Evolutionary conservation across 352 stramenopile genomes (phyloP).

Genomic region (Pythium angustatum): DNA sequence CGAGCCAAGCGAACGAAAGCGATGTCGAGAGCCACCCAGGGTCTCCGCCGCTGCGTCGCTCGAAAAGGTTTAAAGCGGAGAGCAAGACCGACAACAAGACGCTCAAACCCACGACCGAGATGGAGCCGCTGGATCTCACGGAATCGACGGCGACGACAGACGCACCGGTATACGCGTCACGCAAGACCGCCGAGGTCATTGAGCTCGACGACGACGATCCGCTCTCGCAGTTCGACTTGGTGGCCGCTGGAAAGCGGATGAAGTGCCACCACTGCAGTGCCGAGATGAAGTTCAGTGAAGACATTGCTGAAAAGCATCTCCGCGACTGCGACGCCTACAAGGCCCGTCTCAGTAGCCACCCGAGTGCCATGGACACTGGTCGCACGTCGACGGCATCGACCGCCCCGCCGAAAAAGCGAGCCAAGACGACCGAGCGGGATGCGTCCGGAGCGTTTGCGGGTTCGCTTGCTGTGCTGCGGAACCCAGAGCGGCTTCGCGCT

Average conservation of each 20-base stretch:
- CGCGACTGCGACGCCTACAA: constrained; percentile 20
- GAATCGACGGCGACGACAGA: neutral
- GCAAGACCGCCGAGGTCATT: neutral
- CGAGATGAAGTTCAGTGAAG: neutral
- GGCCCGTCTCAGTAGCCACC: neutral
- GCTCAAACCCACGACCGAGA: neutral
- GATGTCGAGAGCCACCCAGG: constrained; percentile 4
- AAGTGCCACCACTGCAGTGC: constrained; percentile 20
- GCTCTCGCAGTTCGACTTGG: constrained; percentile 17
- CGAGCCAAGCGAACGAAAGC: constrained; percentile 5
- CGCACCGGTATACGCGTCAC: neutral
- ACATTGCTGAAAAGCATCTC: constrained; percentile 14
- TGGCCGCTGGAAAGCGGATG: constrained; percentile 3
- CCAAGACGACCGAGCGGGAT: neutral
- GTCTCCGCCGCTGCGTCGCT: constrained; percentile 17
- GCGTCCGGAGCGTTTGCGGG: neutral
- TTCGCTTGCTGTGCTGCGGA: neutral
- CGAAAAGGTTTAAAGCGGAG: constrained; percentile 23
- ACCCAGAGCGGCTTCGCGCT: neutral
- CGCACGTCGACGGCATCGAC: neutral
- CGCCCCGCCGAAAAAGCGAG: neutral
- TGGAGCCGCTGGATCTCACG: neutral
- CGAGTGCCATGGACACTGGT: neutral
- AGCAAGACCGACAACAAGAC: constrained; percentile 1
- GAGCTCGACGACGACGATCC: constrained; percentile 6